phyloP scores from a whole-genome alignment of 768 basidiomycete species.

The Mycena epipterygia region DNA sequence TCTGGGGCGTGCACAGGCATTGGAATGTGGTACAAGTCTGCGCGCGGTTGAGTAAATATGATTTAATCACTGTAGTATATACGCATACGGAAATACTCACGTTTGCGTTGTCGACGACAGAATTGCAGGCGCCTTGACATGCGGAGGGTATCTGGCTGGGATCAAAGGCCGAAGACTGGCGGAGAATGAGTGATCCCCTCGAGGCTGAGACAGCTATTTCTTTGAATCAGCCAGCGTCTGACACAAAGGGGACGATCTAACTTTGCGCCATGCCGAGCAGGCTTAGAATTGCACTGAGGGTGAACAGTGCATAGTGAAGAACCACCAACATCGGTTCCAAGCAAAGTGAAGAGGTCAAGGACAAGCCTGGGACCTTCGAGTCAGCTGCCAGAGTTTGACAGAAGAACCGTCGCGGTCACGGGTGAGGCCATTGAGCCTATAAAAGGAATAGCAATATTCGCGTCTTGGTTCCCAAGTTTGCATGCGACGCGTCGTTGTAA shows the following conservation, averaged over 20 bases:
- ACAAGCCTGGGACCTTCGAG: no score
- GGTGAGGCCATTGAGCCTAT: no score
- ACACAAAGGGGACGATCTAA: neutral
- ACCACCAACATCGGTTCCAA: no score
- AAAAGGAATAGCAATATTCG: no score
- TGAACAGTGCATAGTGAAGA: neutral
- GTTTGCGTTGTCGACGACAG: slow-evolving; percentile 21
- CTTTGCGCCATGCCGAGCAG: neutral
- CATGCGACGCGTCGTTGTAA: no score
- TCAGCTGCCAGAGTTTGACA: no score
- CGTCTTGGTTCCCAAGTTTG: no score
- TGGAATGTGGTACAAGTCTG: slow-evolving; percentile 45
- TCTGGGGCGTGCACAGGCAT: slow-evolving; percentile 45
- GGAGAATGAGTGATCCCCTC: neutral
- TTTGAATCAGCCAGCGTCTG: neutral
- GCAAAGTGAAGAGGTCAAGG: no score
- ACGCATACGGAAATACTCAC: neutral
- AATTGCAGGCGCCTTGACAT: slow-evolving; percentile 9
- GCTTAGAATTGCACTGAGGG: neutral
- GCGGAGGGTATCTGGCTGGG: slow-evolving; percentile 27
- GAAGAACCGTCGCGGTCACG: no score
- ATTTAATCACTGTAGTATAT: neutral
- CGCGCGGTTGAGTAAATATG: slow-evolving; percentile 50
- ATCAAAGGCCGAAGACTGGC: slow-evolving; percentile 22
- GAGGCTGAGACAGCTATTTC: neutral